Percentiles rank a stretch among this genome's conserved stretches.
These are phyloP conservation scores for Scopulariopsis brevicaulis DNA, from an alignment of 2,329 filamentous ascomycete genomes.

Conservation along the genomic window DNA sequence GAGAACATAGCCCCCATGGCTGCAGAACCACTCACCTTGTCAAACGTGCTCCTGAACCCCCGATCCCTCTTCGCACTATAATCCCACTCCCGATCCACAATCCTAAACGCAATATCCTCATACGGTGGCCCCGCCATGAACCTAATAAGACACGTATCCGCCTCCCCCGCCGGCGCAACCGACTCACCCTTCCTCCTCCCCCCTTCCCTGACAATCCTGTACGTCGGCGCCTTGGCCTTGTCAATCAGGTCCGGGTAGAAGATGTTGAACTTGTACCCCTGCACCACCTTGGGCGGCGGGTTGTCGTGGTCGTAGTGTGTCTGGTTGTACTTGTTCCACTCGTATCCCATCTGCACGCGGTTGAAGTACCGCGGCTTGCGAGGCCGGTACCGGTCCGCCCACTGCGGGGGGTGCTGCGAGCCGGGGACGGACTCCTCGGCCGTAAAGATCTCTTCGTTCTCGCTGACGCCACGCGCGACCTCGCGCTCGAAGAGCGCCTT, in stretches of 20 bases:
- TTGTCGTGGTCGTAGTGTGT: conserved; percentile 99
- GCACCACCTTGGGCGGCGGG: conserved; percentile 92
- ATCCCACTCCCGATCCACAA: conserved; percentile 98
- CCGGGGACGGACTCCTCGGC: conserved; percentile 71
- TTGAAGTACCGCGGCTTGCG: conserved; percentile 97
- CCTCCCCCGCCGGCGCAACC: conserved; percentile 85
- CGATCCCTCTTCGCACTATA: conserved; percentile 92
- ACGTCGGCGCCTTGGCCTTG: conserved; percentile 87
- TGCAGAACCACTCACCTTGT: conserved; percentile 58
- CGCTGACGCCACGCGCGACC: conserved; percentile 78
- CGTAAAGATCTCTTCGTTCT: conserved; percentile 93
- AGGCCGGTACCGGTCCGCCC: conserved; percentile 76
- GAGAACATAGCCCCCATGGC: not conserved
- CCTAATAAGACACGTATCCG: conserved; percentile 92
- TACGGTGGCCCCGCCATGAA: conserved; percentile 95
- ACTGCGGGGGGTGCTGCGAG: conserved; percentile 52
- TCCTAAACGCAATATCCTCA: conserved; percentile 91
- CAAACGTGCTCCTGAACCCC: conserved; percentile 92
- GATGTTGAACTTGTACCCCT: conserved; percentile 99
- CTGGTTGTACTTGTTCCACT: conserved; percentile 99
- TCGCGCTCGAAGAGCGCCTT: conserved; percentile 87
- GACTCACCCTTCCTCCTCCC: conserved; percentile 84
- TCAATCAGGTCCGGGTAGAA: conserved; percentile 98
- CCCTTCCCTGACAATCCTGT: conserved; percentile 88
- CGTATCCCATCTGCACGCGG: conserved; percentile 95